Evolutionary conservation across 2,329 filamentous ascomycete genomes (phyloP).

Genomic region (Curvularia hawaiiensis): DNA sequence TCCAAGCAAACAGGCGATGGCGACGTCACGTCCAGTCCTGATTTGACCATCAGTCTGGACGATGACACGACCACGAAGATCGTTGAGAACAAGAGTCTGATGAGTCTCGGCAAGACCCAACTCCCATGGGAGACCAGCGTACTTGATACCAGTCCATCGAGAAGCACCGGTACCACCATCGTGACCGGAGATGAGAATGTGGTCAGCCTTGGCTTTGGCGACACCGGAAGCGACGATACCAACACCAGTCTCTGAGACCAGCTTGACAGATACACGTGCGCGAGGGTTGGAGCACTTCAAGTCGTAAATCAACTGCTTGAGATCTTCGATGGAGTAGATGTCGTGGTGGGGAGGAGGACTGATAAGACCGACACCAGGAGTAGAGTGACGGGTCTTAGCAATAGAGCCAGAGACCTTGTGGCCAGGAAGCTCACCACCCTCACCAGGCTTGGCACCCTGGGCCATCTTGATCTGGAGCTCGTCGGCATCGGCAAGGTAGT

Average conservation of each 20-base stretch:
- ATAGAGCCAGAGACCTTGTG: constrained; percentile 97
- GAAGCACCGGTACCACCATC: constrained; percentile 97
- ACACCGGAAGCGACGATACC: constrained; percentile 98
- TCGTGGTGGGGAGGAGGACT: constrained; percentile 96
- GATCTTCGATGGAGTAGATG: constrained; percentile 97
- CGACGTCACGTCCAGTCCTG: constrained; percentile 89
- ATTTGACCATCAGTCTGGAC: constrained; percentile 97
- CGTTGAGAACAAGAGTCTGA: constrained; percentile 93
- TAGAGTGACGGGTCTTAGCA: constrained; percentile 92
- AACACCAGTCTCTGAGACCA: constrained; percentile 95
- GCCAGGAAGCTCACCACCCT: constrained; percentile 94
- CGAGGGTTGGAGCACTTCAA: constrained; percentile 95
- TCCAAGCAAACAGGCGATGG: constrained; percentile 91
- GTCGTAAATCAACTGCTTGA: constrained; percentile 98
- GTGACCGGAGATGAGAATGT: constrained; percentile 95
- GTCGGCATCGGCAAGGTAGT: constrained; percentile 92
- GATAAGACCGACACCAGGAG: constrained; percentile 93
- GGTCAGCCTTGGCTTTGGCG: constrained; percentile 95
- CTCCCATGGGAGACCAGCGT: constrained; percentile 96
- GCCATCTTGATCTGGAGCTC: constrained; percentile 99
- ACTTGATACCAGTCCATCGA: constrained; percentile 98
- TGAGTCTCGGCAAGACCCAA: constrained; percentile 95
- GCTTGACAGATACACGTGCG: constrained; percentile 91
- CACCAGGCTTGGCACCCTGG: constrained; percentile 95
- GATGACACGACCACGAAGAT: constrained; percentile 91